Percentiles rank a stretch among this genome's conserved stretches.
Conservation (phyloP, 140 eudicot species). For the Eryngium alpinum region DNA sequence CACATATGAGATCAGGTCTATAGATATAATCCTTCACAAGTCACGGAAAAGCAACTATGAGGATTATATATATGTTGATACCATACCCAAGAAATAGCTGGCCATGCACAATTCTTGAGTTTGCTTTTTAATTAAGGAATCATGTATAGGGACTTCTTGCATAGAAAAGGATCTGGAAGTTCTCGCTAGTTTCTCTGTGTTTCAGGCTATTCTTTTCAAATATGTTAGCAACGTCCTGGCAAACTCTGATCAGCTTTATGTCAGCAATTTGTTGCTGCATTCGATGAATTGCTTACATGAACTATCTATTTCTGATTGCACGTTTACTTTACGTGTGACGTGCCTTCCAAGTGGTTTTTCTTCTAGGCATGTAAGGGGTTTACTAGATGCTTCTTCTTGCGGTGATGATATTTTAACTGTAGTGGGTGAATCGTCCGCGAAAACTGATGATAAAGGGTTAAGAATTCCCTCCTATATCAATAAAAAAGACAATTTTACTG, state of each 20-base stretch:
- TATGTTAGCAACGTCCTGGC: conserved; percentile 32
- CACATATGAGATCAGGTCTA: conserved; percentile 47
- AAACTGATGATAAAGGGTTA: conserved; percentile 24
- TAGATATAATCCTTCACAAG: conserved; percentile 50
- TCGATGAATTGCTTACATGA: conserved; percentile 47
- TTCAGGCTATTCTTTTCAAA: conserved; percentile 40
- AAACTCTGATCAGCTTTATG: conserved; percentile 22
- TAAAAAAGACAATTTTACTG: conserved; percentile 9
- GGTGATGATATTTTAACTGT: conserved; percentile 22
- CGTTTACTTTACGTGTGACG: conserved; percentile 34
- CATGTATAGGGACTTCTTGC: conserved; percentile 25
- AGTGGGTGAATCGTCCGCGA: conserved; percentile 22
- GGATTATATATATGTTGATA: conserved; percentile 27
- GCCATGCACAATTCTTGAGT: conserved; percentile 49
- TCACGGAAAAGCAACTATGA: conserved; percentile 40
- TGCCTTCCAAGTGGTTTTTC: conserved; percentile 26
- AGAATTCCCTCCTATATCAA: conserved; percentile 13
- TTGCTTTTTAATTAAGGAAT: conserved; percentile 37
- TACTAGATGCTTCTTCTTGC: conserved; percentile 30
- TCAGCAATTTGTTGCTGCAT: conserved; percentile 15
- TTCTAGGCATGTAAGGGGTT: conserved; percentile 9
- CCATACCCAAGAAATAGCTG: conserved; percentile 27
- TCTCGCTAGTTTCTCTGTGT: conserved; percentile 34
- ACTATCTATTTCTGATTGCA: conserved; percentile 50
- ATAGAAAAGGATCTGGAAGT: conserved; percentile 38